phyloP scores from a whole-genome alignment of 2,329 filamentous ascomycete species.

The Phialophora chinensis region DNA sequence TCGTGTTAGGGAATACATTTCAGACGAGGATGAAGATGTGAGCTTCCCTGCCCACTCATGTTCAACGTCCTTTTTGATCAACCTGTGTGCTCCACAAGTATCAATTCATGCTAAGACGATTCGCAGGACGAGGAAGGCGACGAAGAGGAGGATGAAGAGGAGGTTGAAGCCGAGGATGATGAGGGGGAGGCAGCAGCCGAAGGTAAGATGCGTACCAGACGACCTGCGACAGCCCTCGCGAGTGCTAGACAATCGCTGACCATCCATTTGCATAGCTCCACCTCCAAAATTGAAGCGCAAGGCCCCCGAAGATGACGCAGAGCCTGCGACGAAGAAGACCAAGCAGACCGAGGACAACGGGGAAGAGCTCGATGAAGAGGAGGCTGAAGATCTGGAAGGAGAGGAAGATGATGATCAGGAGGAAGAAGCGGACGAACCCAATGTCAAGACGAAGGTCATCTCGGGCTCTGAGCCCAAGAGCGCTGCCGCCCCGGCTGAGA shows the following conservation, averaged over 20 bases:
- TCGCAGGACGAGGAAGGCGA: constrained; percentile 45
- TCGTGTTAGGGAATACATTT: constrained; percentile 38
- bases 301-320: constrained; percentile 34
- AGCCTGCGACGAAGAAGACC: constrained; percentile 35
- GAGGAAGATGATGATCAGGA: constrained; percentile 33
- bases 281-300: constrained; percentile 38
- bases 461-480: constrained; percentile 32
- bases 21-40: constrained; percentile 43
- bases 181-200: constrained; percentile 32
- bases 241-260: constrained; percentile 16
- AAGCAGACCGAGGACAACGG: constrained; percentile 31
- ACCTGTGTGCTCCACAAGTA: constrained; percentile 36
- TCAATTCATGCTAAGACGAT: constrained; percentile 40
- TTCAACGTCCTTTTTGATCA: constrained; percentile 21
- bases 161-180: constrained; percentile 32
- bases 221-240: not conserved
- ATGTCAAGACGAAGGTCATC: constrained; percentile 38
- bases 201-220: constrained; percentile 24
- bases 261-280: constrained; percentile 15
- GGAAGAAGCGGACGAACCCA: constrained; percentile 31
- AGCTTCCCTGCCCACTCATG: not conserved
- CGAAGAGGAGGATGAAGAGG: constrained; percentile 38
- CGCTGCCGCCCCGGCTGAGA: constrained; percentile 31
- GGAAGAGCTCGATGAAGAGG: constrained; percentile 34
- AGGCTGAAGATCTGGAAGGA: constrained; percentile 32